These are phyloP conservation scores for Fusarium guadeloupense DNA, from an alignment of 2,329 filamentous ascomycete genomes.

Conservation along the genomic window DNA sequence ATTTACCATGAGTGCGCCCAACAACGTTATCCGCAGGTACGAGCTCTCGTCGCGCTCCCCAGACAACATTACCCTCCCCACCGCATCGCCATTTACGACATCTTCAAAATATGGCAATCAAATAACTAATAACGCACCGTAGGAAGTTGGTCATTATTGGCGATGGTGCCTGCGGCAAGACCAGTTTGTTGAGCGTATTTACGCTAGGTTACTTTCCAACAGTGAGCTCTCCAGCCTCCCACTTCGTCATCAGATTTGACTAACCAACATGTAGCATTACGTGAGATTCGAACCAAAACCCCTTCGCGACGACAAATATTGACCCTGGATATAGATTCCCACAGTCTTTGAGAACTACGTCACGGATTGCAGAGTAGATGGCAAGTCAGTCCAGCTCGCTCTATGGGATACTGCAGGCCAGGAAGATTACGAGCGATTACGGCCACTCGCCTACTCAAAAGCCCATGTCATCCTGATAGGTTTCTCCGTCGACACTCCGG, in stretches of 20 bases:
- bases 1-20: conserved; percentile 55
- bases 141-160: conserved; percentile 98
- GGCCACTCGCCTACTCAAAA: conserved; percentile 94
- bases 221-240: conserved; percentile 62
- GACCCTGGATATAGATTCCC: conserved; percentile 68
- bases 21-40: conserved; percentile 74
- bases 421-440: conserved; percentile 96
- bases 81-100: not conserved
- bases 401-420: conserved; percentile 99
- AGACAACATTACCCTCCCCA: conserved; percentile 2
- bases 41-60: conserved; percentile 39
- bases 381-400: conserved; percentile 97
- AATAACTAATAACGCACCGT: conserved; percentile 31
- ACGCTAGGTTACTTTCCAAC: conserved; percentile 98
- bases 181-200: conserved; percentile 95
- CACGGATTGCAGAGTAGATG: conserved; percentile 97
- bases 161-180: conserved; percentile 98
- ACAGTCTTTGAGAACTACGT: conserved; percentile 99
- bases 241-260: conserved; percentile 31
- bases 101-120: not conserved
- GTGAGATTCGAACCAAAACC: conserved; percentile 53
- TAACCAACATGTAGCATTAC: conserved; percentile 62
- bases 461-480: conserved; percentile 97
- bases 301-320: conserved; percentile 27
- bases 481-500: conserved; percentile 93